Conservation (phyloP, 163 green algal genomes). For the Scenedesmus sp. region DNA sequence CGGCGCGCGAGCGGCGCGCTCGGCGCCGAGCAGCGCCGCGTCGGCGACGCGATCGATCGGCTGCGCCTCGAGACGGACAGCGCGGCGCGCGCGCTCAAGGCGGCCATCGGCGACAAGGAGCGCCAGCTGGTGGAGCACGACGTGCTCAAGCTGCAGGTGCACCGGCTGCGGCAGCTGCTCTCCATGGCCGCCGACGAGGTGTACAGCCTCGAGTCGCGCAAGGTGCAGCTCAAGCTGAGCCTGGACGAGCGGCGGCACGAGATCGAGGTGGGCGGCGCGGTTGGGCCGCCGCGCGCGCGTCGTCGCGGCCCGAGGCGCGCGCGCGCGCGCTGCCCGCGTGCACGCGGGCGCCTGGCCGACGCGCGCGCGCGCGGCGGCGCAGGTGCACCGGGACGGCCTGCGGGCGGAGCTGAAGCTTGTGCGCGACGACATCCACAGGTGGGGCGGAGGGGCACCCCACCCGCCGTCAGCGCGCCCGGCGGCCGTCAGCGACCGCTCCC, state of each 20-base stretch:
- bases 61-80: slow-evolving; percentile 65
- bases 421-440: slow-evolving; percentile 82
- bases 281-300: no score
- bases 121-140: slow-evolving; percentile 85
- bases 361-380: no score
- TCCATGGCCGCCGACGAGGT: slow-evolving; percentile 75
- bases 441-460: no score
- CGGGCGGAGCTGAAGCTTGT: slow-evolving; percentile 79
- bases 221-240: slow-evolving; percentile 75
- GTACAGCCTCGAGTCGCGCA: slow-evolving; percentile 80
- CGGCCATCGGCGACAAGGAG: slow-evolving; percentile 73
- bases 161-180: slow-evolving; percentile 74
- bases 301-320: no score
- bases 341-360: no score
- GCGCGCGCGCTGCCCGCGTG: no score
- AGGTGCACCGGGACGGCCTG: slow-evolving; percentile 75
- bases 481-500: no score
- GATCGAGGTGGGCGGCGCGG: no score
- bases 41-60: slow-evolving; percentile 46
- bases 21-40: slow-evolving; percentile 38
- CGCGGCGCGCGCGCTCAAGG: slow-evolving; percentile 56
- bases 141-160: slow-evolving; percentile 79
- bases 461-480: no score
- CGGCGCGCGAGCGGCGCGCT: slow-evolving; percentile 46
- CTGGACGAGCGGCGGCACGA: slow-evolving; percentile 80